Evolutionary conservation across 139 green algal genomes (phyloP), one percentile per base, ranked within the genome.

Genomic region (Closterium sp.): DNA sequence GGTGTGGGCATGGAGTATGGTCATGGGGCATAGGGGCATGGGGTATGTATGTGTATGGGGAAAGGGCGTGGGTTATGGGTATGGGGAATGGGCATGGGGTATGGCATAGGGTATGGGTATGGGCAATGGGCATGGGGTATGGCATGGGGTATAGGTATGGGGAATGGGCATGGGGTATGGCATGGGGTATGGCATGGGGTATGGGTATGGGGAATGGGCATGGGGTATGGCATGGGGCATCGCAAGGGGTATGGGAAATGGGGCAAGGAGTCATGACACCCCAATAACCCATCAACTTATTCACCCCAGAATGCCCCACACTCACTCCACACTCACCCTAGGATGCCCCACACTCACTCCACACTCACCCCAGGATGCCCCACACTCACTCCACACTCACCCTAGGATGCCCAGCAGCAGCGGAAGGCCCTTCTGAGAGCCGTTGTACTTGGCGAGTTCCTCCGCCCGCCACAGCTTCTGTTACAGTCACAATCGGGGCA

Each of bases 351-450:
- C 43, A 16, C 30, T 16, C 30, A 7, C 38, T 1, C 38, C 3
- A 9, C 38, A 19, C 38, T 66, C 38, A 66, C 38, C 38, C 38
- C 38, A 66, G 38, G 19, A 66, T 66, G 38, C 38, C 43, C 43
- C 9, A 2, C 43, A 16, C 43, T 0, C 43, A n/a, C n/a, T n/a
- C n/a, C n/a, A n/a, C 43, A 34, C 84, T 35, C 84, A 87, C 84
- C 84, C 84, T 12, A 87, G 84, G 12, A 87, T 87, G 84, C 31
- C 84, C 84, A 87, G 84, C 84, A 87, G 84, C 31, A 87, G 31
- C 84, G 84, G 84, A 33, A 33, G 16, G 84, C 84, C 32, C 31
- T 33, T 33, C 8, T 19, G 19, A 19, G 84, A 87, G 16, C 84
- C 84, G 84, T 87, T 33, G 23, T 87, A 87, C 84, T 87, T 33